These are phyloP conservation scores for Leccinum subrobustum DNA, from an alignment of 1,284 basidiomycete genomes.

Conservation along the genomic window DNA sequence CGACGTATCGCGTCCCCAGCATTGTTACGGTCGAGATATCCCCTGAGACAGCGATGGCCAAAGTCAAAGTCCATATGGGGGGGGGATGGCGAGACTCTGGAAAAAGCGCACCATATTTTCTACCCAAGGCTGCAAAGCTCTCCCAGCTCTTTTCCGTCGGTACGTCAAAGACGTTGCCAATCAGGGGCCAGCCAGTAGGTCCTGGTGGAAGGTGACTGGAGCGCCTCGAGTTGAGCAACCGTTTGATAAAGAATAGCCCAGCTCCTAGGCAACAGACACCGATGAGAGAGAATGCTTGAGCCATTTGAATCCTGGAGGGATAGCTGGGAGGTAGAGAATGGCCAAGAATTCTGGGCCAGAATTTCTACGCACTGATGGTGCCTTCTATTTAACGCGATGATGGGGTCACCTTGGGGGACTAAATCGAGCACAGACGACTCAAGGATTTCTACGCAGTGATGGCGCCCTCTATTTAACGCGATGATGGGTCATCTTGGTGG, in stretches of 20 bases:
- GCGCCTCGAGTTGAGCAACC: not conserved
- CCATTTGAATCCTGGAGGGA: not conserved
- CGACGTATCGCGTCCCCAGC: slow-evolving; percentile 21
- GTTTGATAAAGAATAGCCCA: not conserved
- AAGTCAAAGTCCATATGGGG: not conserved
- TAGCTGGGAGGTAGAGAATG: not conserved
- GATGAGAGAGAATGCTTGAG: not conserved
- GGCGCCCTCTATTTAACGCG: not conserved
- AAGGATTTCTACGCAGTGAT: not conserved
- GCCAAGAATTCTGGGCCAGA: not conserved
- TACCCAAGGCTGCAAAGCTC: slow-evolving; percentile 44
- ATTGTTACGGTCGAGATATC: slow-evolving; percentile 21
- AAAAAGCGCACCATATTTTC: slow-evolving; percentile 38
- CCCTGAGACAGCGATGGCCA: slow-evolving; percentile 15
- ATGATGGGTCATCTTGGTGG: not conserved
- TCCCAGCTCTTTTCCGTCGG: slow-evolving; percentile 33
- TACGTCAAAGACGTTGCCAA: not conserved
- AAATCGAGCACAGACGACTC: not conserved
- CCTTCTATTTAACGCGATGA: not conserved
- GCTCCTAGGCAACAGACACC: not conserved
- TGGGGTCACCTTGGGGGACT: not conserved
- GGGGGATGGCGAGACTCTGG: not conserved
- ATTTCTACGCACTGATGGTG: not conserved
- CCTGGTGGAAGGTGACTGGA: not conserved
- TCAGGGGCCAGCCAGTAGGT: not conserved